phyloP scores from a whole-genome alignment of 1,139 yeast species.

The Geotrichum carabidarum region DNA sequence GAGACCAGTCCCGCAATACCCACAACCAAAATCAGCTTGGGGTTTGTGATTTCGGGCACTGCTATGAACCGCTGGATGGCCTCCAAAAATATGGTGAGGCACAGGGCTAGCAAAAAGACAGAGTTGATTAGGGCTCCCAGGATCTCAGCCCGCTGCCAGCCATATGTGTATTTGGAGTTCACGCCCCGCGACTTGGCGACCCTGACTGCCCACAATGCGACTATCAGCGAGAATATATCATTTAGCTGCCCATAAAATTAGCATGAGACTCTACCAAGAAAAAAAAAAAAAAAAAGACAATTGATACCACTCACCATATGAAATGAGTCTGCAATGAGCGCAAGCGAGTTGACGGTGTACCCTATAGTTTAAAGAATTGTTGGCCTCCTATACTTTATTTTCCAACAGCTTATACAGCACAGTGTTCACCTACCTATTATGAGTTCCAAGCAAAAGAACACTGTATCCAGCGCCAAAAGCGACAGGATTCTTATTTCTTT shows the following conservation, averaged over 20 bases:
- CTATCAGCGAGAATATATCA: conserved; percentile 81
- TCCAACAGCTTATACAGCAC: background rate
- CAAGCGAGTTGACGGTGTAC: conserved; percentile 85
- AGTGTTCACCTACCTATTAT: conserved; percentile 39
- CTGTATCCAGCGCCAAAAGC: conserved; percentile 68
- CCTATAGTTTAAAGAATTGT: conserved; percentile 34
- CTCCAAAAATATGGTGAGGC: conserved; percentile 87
- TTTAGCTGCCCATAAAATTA: conserved; percentile 44
- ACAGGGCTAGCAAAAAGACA: conserved; percentile 83
- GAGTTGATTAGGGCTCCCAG: conserved; percentile 94
- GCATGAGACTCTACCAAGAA: background rate
- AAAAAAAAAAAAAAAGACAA: no score
- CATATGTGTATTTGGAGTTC: conserved; percentile 85
- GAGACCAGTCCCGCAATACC: conserved; percentile 80
- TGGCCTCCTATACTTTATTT: background rate
- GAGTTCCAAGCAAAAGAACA: conserved; percentile 80
- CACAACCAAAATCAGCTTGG: conserved; percentile 71
- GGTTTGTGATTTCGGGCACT: conserved; percentile 75
- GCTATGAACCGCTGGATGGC: conserved; percentile 83
- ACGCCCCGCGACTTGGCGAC: conserved; percentile 81
- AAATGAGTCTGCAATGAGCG: conserved; percentile 91
- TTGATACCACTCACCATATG: conserved; percentile 55
- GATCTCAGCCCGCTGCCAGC: conserved; percentile 95
- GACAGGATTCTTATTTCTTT: conserved; percentile 74
- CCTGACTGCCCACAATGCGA: conserved; percentile 94